These are phyloP conservation scores for Phytophthora kernoviae DNA, from an alignment of 352 stramenopile genomes.

Conservation along the genomic window DNA sequence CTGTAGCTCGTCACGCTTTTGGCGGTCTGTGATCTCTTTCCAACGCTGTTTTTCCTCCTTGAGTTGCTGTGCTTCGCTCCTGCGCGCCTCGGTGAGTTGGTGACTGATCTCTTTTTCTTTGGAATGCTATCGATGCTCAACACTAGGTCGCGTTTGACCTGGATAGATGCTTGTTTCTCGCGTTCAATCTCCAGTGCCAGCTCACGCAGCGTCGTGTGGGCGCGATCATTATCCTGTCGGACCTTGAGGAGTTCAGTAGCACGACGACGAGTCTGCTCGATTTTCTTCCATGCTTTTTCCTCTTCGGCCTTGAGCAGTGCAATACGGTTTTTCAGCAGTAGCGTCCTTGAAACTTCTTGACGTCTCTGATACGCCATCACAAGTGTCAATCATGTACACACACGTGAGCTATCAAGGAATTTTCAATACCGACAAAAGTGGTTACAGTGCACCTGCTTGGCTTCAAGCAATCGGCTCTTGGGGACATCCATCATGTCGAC, in stretches of 20 bases:
- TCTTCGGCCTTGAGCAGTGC: conserved; percentile 81
- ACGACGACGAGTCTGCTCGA: conserved; percentile 80
- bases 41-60: conserved; percentile 87
- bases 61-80: conserved; percentile 68
- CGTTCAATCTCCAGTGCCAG: conserved; percentile 55
- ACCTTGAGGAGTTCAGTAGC: conserved; percentile 73
- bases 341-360: conserved; percentile 74
- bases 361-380: conserved; percentile 44
- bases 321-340: conserved; percentile 82
- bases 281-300: conserved; percentile 86
- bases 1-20: conserved; percentile 66
- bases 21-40: conserved; percentile 67
- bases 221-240: conserved; percentile 67
- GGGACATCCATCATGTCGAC: conserved; percentile 43
- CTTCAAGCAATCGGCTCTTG: conserved; percentile 79
- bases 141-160: conserved; percentile 74
- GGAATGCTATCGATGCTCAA: conserved; percentile 80
- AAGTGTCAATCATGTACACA: background rate
- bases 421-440: background rate
- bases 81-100: conserved; percentile 70
- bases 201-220: conserved; percentile 67
- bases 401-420: background rate
- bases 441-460: conserved; percentile 69
- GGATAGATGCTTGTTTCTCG: conserved; percentile 75
- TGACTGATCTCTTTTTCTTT: conserved; percentile 80